Conservation (phyloP, 352 stramenopile genomes). For the Globisporangium nagaii region DNA sequence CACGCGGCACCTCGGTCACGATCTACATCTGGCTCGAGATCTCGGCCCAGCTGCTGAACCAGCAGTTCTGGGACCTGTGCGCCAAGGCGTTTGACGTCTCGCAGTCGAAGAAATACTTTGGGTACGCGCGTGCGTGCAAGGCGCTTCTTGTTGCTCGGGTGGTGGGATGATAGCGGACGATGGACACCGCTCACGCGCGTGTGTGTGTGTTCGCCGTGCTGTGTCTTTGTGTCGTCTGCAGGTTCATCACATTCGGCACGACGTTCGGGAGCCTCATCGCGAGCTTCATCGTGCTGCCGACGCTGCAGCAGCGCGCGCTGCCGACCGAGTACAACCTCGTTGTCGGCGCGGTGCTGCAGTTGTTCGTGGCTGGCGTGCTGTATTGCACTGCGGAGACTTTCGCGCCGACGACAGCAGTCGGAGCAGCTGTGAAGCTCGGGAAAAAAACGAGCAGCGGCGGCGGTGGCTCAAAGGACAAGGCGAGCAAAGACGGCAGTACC, state of each 20-base stretch:
- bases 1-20: conserved; percentile 37
- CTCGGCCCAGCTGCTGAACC: conserved; percentile 60
- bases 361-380: conserved; percentile 53
- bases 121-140: conserved; percentile 18
- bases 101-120: conserved; percentile 84
- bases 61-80: conserved; percentile 87
- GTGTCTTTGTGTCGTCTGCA: conserved; percentile 5
- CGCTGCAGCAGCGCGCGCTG: conserved; percentile 38
- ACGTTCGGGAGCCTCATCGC: conserved; percentile 73
- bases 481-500: conserved; percentile 5
- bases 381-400: conserved; percentile 47
- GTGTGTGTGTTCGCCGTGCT: neutral
- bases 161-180: too few relatives aligned
- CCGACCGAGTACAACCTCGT: conserved; percentile 75
- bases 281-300: conserved; percentile 65
- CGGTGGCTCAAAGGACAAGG: neutral
- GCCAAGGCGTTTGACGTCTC: conserved; percentile 75
- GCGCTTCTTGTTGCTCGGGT: too few relatives aligned
- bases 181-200: neutral
- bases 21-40: conserved; percentile 85
- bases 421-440: neutral
- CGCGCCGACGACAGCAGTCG: conserved; percentile 8
- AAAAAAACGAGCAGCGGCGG: neutral
- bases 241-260: conserved; percentile 79
- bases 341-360: conserved; percentile 41